A percentile compares a stretch with the other conserved stretches of the same genome.
phyloP scores from a whole-genome alignment of 371 early-diverging fungal genomes.

The Cokeromyces recurvatus region DNA sequence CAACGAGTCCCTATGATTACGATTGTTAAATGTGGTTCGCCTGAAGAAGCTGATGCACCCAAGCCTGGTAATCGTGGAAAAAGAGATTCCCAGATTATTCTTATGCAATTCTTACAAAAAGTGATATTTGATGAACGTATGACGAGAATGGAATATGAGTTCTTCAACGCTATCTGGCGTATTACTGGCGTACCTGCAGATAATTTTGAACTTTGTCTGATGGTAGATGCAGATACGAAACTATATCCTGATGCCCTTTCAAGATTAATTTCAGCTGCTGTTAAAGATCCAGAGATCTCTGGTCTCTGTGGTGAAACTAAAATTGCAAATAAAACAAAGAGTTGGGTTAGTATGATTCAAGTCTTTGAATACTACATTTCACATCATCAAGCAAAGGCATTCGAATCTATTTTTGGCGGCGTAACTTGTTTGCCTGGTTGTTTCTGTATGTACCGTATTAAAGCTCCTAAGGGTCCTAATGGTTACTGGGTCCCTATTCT shows the following conservation, averaged over 20 bases:
- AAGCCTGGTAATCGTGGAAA: slow-evolving; percentile 98
- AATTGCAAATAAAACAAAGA: slow-evolving; percentile 77
- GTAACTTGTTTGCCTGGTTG: slow-evolving; percentile 97
- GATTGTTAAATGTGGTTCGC: slow-evolving; percentile 91
- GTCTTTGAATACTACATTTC: slow-evolving; percentile 74
- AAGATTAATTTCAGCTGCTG: slow-evolving; percentile 62
- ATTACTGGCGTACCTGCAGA: slow-evolving; percentile 82
- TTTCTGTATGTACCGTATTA: slow-evolving; percentile 95
- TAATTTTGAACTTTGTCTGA: slow-evolving; percentile 84
- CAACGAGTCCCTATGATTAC: slow-evolving; percentile 80
- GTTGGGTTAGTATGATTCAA: slow-evolving; percentile 93
- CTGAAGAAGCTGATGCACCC: slow-evolving; percentile 58
- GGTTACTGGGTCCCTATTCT: slow-evolving; percentile 88
- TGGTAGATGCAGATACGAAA: slow-evolving; percentile 98
- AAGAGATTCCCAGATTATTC: slow-evolving; percentile 96
- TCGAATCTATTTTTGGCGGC: slow-evolving; percentile 94
- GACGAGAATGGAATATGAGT: slow-evolving; percentile 92
- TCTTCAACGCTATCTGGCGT: slow-evolving; percentile 87
- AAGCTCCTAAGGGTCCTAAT: slow-evolving; percentile 70
- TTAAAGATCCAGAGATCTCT: slow-evolving; percentile 68
- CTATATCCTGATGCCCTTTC: slow-evolving; percentile 76
- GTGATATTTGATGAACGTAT: slow-evolving; percentile 95
- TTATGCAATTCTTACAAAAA: slow-evolving; percentile 96
- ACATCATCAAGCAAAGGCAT: slow-evolving; percentile 90
- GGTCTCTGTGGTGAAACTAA: slow-evolving; percentile 90